A percentile compares a stretch with the other conserved stretches of the same genome.
phyloP scores from a whole-genome alignment of 495 filamentous ascomycete genomes.

The Hypoxylon trugodes region DNA sequence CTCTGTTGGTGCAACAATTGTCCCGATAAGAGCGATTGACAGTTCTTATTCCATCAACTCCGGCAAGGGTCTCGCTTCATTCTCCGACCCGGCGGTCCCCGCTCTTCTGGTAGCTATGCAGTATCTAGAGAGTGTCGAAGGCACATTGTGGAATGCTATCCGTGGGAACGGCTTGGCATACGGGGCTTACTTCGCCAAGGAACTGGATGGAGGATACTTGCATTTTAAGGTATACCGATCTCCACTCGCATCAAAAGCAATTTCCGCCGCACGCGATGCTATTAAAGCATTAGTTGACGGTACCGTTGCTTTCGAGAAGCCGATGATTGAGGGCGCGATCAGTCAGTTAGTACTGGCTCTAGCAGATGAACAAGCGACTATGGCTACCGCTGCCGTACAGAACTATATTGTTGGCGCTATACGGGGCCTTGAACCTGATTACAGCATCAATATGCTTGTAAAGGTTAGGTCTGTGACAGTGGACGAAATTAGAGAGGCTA shows the following conservation, averaged over 20 bases:
- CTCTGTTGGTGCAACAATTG: slow-evolving; percentile 72
- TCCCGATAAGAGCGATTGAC: slow-evolving; percentile 93
- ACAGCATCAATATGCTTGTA: slow-evolving; percentile 76
- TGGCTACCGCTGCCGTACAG: slow-evolving; percentile 77
- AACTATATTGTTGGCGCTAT: slow-evolving; percentile 87
- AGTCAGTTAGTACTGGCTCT: slow-evolving; percentile 84
- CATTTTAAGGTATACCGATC: slow-evolving; percentile 87
- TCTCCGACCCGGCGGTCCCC: slow-evolving; percentile 78
- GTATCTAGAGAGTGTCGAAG: slow-evolving; percentile 93
- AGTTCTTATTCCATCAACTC: slow-evolving; percentile 86
- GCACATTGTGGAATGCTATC: slow-evolving; percentile 90
- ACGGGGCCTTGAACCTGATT: slow-evolving; percentile 77
- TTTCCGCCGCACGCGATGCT: slow-evolving; percentile 75
- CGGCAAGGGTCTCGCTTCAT: slow-evolving; percentile 74
- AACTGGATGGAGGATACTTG: slow-evolving; percentile 79
- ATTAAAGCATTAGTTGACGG: slow-evolving; percentile 62
- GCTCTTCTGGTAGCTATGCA: slow-evolving; percentile 85
- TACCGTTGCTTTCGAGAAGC: slow-evolving; percentile 73
- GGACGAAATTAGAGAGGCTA: slow-evolving; percentile 78
- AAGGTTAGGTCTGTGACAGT: slow-evolving; percentile 77
- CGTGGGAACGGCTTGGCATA: slow-evolving; percentile 94
- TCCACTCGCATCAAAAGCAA: slow-evolving; percentile 88
- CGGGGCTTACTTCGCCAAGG: slow-evolving; percentile 76
- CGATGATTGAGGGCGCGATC: slow-evolving; percentile 88
- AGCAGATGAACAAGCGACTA: slow-evolving; percentile 87